These are phyloP conservation scores for Zygosaccharomyces gambellarensis DNA, from an alignment of 805 yeast genomes.

Conservation along the genomic window DNA sequence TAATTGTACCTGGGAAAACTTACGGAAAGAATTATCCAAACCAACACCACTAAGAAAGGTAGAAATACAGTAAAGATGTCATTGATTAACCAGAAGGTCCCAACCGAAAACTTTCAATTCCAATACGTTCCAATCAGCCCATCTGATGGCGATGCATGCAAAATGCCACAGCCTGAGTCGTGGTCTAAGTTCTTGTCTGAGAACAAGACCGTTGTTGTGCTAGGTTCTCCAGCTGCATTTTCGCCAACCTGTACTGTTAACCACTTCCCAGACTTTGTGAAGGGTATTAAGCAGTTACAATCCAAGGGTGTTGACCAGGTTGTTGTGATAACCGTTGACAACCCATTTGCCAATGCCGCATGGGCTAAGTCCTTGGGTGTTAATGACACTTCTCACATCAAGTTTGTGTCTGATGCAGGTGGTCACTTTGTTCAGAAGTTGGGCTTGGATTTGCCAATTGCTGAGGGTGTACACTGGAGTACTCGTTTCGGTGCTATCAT, in stretches of 20 bases:
- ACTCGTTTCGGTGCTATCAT: constrained; percentile 70
- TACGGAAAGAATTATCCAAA: too few species aligned
- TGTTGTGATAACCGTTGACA: constrained; percentile 61
- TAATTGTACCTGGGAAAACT: neutral
- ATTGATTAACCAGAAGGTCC: constrained; percentile 24
- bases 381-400: constrained; percentile 36
- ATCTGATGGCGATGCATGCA: constrained; percentile 28
- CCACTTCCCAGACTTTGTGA: constrained; percentile 66
- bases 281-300: constrained; percentile 45
- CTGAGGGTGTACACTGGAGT: constrained; percentile 53
- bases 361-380: constrained; percentile 50
- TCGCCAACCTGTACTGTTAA: constrained; percentile 74
- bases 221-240: constrained; percentile 83
- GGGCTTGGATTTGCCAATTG: constrained; percentile 55
- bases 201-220: constrained; percentile 57
- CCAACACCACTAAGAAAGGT: neutral
- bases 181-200: constrained; percentile 29
- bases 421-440: constrained; percentile 53
- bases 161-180: constrained; percentile 24
- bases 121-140: constrained; percentile 31
- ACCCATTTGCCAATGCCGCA: constrained; percentile 65
- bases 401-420: constrained; percentile 65
- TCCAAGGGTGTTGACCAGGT: constrained; percentile 59
- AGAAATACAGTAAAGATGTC: constrained; percentile 13
- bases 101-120: constrained; percentile 25